These are phyloP conservation scores for barrel medic (Medicago truncatula) DNA, from an alignment of 306 rosid species.

Conservation along the genomic window MtrunA17r5.0-ANR NC_053046.1:6979501-6980000, in stretches of 20 bases:
- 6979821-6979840: conserved; percentile 10
- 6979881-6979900: conserved; percentile 27
- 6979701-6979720: neutral
- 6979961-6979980: conserved; percentile 39
- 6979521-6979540: neutral
- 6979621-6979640: neutral
- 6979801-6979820: conserved; percentile 31
- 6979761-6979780: neutral
- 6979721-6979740: neutral
- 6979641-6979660: neutral
- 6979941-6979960: conserved; percentile 25
- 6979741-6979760: too few relatives aligned
- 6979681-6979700: neutral
- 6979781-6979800: conserved; percentile 3
- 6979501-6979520: neutral
- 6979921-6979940: conserved; percentile 36
- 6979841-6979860: conserved; percentile 21
- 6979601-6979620: neutral
- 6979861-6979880: conserved; percentile 23
- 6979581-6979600: neutral
- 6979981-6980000: conserved; percentile 50
- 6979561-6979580: neutral
- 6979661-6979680: conserved; percentile 1
- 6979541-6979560: neutral
- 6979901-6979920: conserved; percentile 41